phyloP scores from a whole-genome alignment of 768 basidiomycete species.

The Solioccasus polychromus region DNA sequence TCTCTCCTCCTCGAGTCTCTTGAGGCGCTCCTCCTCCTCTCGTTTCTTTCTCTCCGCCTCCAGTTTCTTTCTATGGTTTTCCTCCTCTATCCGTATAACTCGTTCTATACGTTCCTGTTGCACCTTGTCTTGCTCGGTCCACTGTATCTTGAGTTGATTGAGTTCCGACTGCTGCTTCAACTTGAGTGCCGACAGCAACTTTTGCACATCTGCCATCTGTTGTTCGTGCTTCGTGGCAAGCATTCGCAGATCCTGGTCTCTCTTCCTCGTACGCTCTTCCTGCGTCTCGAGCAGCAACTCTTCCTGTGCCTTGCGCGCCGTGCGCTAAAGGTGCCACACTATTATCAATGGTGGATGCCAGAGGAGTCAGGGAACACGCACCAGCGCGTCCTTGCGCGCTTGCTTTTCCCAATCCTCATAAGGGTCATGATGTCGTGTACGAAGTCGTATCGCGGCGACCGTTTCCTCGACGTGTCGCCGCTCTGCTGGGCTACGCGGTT shows the following conservation, averaged over 20 bases:
- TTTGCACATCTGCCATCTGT: constrained; percentile 53
- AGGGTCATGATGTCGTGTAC: constrained; percentile 42
- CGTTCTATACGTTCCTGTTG: constrained; percentile 60
- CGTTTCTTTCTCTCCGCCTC: constrained; percentile 55
- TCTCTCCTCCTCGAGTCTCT: constrained; percentile 48
- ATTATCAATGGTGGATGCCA: background rate
- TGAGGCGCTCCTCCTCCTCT: constrained; percentile 47
- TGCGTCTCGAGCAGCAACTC: constrained; percentile 18
- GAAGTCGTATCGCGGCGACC: constrained; percentile 44
- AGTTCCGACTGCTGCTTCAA: constrained; percentile 47
- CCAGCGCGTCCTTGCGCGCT: constrained; percentile 44
- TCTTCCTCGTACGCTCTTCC: constrained; percentile 8
- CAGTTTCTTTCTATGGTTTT: constrained; percentile 46
- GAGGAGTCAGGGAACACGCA: constrained; percentile 18
- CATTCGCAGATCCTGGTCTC: constrained; percentile 21
- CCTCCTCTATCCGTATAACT: constrained; percentile 63
- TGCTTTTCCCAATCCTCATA: constrained; percentile 53
- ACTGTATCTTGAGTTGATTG: constrained; percentile 39
- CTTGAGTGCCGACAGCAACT: constrained; percentile 40
- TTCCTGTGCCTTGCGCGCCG: constrained; percentile 35
- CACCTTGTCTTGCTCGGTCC: constrained; percentile 42
- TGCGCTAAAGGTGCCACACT: constrained; percentile 30
- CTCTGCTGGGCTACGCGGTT: constrained; percentile 30
- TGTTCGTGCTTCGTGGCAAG: constrained; percentile 42
- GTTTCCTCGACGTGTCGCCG: constrained; percentile 41